Evolutionary conservation across 257 asterid genomes (phyloP), one percentile per base, ranked within the genome.

Genomic region (Capsicum rhomboideum): DNA sequence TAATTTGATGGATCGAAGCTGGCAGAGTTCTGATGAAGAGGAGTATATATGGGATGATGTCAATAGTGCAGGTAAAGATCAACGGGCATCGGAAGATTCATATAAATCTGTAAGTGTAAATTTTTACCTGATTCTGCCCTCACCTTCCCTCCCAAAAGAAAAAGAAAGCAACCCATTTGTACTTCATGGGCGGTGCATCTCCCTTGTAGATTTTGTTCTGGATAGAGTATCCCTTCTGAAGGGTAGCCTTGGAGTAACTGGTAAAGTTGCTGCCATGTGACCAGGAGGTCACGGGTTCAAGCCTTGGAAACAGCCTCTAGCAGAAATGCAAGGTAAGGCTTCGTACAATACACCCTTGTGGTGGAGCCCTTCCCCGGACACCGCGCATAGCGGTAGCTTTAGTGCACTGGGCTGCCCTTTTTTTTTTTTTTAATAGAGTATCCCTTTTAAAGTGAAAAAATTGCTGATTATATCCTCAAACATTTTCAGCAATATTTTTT

Each of bases 1-100:
- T 21, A 61, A 87, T 79, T 92, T 83, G 86, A 87, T 87, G 90
- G 88, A 85, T 81, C 90, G 77, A 86, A 92, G 92, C 91, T 95
- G 98, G 97, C 93, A 93, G 88, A 87, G 92, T 90, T 88, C 97
- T 8, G 98, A 92, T 89, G 98, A 93, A 89, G 97, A 94, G 88
- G 98, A 94, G 89, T 95, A 86, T 78, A 79, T 79, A 81, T 93
- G 98, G 98, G 96, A 92, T 67, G 98, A 92, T 78, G 89, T 91
- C 59, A 89, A 83, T 84, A 80, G 80, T 85, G 85, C 90, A 21
- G 88, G 86, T 40, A 92, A 94, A 86, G 92, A 90, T 89, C 92
- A 83, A 17, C 91, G 92, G 94, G 80, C 89, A 44, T 88, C 91
- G 37, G 93, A 89, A 85, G 94, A 88, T 84, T 87, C 85, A 66